A percentile compares a stretch with the other conserved stretches of the same genome.
Evolutionary conservation across 495 filamentous ascomycete genomes (phyloP).

Genomic region (Lophiostoma macrostomum): DNA sequence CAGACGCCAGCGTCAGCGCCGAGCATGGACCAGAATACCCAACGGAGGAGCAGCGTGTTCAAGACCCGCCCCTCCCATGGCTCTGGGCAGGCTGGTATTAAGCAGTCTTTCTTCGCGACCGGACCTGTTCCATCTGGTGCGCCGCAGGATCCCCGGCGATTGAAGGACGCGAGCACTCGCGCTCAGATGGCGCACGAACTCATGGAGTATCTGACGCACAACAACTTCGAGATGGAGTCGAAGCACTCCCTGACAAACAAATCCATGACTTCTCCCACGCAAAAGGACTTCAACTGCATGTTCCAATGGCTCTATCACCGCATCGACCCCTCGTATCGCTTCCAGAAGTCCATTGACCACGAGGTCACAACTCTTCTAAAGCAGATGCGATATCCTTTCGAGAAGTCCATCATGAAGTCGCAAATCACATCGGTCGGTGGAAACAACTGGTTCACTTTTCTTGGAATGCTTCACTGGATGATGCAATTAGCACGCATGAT

Average conservation of each 20-base stretch:
- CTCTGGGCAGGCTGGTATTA: constrained; percentile 53
- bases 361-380: constrained; percentile 90
- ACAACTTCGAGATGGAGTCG: constrained; percentile 97
- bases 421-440: constrained; percentile 92
- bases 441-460: constrained; percentile 90
- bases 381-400: constrained; percentile 89
- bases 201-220: constrained; percentile 80
- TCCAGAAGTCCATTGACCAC: constrained; percentile 86
- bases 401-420: constrained; percentile 89
- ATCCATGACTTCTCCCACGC: constrained; percentile 85
- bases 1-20: constrained; percentile 42
- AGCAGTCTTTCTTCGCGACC: constrained; percentile 87
- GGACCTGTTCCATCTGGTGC: constrained; percentile 73
- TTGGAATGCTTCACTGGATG: constrained; percentile 96
- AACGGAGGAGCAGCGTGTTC: constrained; percentile 86
- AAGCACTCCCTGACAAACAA: constrained; percentile 86
- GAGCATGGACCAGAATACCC: constrained; percentile 46
- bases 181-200: constrained; percentile 81
- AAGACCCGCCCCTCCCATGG: constrained; percentile 59
- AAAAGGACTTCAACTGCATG: constrained; percentile 95
- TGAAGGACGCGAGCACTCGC: constrained; percentile 74
- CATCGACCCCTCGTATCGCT: constrained; percentile 88
- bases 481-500: constrained; percentile 94
- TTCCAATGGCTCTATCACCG: constrained; percentile 97
- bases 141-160: constrained; percentile 82